Base-by-base conservation (phyloP, 805 yeast genomes). In the Maudiozyma barnettii region DNA sequence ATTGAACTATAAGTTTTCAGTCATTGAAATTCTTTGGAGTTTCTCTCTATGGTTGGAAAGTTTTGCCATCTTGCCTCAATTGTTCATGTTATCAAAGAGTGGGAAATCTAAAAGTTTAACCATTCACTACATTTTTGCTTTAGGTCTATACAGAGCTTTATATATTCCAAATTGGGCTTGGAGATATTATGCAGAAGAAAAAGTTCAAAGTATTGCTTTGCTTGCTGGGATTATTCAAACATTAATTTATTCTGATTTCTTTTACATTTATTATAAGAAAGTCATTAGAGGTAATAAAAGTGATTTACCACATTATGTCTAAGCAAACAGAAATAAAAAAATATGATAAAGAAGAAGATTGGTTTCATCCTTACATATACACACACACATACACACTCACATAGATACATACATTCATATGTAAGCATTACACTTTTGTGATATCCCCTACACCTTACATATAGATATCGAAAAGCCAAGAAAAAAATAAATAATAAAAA, bases 101-200 rank as follows among this genome's bases (percentile, higher is more conserved):
- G 96, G 96, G 16, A 84, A 84, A 57, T 90, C 96, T 3, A 84
- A 85, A 63, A 77, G 85, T 51, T 74, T 93, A 60, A 93, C 98
- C 3, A 76, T 83, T 44, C 97, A 93, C 66, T 93, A 93, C 66
- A 87, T 93, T 51, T 90, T 91, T 65, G 95, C 97, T 1, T 72
- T 93, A 61, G 99, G 99, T 14, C 55, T 84, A 2, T 93, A 93
- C 72, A 75, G 99, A 55, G 84, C 91, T 0, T 72, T 93, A 45
- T 93, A 93, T 64, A 79, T 93, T 55, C 95, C 95, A 54, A 93
- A 91, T 68, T 93, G 99, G 99, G 64, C 89, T 54, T 93, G 89
- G 75, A 79, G 97, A 65, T 87, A 82, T 69, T 69, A 69, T 51
- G 53, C 66, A 14, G 91, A 84, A 53, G 76, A 72, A 21, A 58